Evolutionary conservation across 2,329 filamentous ascomycete species (phyloP).

Genomic region (Diaporthe ampelina): DNA sequence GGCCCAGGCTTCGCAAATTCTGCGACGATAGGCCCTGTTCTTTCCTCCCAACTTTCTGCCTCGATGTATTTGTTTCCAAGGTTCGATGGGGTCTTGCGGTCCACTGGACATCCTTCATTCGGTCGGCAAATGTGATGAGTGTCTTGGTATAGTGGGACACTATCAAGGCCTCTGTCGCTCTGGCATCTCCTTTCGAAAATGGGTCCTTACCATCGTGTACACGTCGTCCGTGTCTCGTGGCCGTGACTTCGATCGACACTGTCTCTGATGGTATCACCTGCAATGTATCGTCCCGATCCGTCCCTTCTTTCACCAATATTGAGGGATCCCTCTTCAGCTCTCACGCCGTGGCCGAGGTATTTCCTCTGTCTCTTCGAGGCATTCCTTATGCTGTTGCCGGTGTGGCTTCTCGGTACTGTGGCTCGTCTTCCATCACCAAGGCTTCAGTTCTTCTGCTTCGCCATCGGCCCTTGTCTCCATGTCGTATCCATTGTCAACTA

Average conservation of each 20-base stretch:
- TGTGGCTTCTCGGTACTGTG: not conserved
- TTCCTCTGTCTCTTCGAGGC: not conserved
- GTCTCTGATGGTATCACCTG: too few relatives aligned
- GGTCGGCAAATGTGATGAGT: not conserved
- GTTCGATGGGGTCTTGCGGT: not conserved
- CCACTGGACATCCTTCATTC: not conserved
- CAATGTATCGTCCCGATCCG: not conserved
- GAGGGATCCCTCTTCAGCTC: not conserved
- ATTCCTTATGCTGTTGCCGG: not conserved
- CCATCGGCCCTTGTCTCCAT: not conserved
- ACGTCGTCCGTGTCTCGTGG: not conserved
- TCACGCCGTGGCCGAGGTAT: not conserved
- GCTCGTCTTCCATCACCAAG: not conserved
- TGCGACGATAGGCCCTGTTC: not conserved
- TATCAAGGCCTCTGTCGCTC: not conserved
- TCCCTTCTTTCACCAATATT: conserved; percentile 26
- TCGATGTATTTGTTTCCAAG: not conserved
- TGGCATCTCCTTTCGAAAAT: not conserved
- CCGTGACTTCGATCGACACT: not conserved
- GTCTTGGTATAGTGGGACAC: not conserved
- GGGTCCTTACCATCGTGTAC: not conserved
- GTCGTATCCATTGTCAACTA: not conserved
- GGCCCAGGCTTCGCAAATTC: not conserved
- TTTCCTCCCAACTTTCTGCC: conserved; percentile 1
- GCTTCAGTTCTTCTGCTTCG: not conserved